phyloP scores from a whole-genome alignment of 352 stramenopile genomes.

The Pythium sp. region DNA sequence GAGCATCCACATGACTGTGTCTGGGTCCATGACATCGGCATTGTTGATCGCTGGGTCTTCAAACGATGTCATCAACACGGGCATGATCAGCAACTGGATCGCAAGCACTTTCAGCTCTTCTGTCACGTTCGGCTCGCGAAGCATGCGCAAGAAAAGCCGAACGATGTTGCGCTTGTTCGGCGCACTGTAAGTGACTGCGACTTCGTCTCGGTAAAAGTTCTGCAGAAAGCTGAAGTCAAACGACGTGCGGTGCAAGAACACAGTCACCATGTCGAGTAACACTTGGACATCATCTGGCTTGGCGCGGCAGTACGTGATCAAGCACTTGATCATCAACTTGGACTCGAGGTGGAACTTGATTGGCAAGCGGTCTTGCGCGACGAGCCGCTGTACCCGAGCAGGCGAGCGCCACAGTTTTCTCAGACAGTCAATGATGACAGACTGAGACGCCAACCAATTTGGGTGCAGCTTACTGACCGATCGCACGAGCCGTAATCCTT shows the following conservation, averaged over 20 bases:
- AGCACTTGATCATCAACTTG: slow-evolving; percentile 92
- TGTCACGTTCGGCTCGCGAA: slow-evolving; percentile 62
- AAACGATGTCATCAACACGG: slow-evolving; percentile 88
- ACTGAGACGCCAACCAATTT: slow-evolving; percentile 83
- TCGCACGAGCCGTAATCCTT: slow-evolving; percentile 91
- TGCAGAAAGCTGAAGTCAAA: slow-evolving; percentile 96
- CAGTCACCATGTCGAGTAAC: slow-evolving; percentile 93
- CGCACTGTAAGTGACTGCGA: slow-evolving; percentile 59
- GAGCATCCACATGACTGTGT: slow-evolving; percentile 88
- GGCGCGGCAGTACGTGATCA: slow-evolving; percentile 92
- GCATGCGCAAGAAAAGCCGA: slow-evolving; percentile 87
- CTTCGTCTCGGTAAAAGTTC: slow-evolving; percentile 84
- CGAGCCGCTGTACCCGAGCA: slow-evolving; percentile 70
- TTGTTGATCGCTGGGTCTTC: slow-evolving; percentile 75
- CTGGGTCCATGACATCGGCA: slow-evolving; percentile 80
- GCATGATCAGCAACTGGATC: slow-evolving; percentile 93
- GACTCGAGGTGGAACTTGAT: slow-evolving; percentile 95
- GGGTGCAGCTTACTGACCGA: slow-evolving; percentile 89
- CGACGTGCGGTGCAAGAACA: slow-evolving; percentile 92
- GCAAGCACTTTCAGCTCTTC: slow-evolving; percentile 92
- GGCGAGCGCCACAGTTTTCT: slow-evolving; percentile 93
- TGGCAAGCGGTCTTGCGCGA: slow-evolving; percentile 69
- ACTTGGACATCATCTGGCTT: slow-evolving; percentile 95
- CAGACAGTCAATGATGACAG: slow-evolving; percentile 91
- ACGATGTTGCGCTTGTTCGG: slow-evolving; percentile 85